Evolutionary conservation across 1,139 yeast genomes (phyloP), one percentile per base, ranked within the genome.

Genomic region (Geotrichum phurueaensis): DNA sequence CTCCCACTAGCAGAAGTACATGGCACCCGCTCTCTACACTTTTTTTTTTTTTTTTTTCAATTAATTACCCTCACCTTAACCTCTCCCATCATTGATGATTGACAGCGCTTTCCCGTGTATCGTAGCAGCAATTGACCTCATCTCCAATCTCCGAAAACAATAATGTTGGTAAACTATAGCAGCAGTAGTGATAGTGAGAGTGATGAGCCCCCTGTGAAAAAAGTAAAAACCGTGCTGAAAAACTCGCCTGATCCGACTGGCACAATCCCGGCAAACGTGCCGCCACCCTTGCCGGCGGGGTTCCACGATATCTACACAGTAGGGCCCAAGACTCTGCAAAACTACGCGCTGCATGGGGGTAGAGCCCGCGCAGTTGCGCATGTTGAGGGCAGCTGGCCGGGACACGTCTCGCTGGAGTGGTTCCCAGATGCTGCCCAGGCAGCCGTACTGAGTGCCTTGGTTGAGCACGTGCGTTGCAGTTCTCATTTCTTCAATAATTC

Each of bases 361-460:
- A 63, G 69, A 9, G 56, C 56, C 22, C 63, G 76, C 20, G 63
- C 66, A 1, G 25, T 65, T 18, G 67, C 67, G 1, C 76, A 73
- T 59, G 66, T 64, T 13, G 67, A 65, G 1, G 76, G 76, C 5
- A 56, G 60, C 25, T 73, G 75, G 75, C 76, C 76, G n/a, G 59
- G 70, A 15, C 75, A 72, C 58, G 68, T 72, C 12, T 73, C 70
- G 48, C 45, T 71, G 43, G 75, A 73, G 53, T 73, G 75, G 73
- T 39, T 62, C 7, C 72, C 73, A 1, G 57, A 48, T 12, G 39
- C 20, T 4, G 31, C 45, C 10, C 51, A 45, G 18, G 58, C 43
- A 27, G 39, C 45, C 9, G n/a, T 29, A 1, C 54, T 64, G 9
- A 31, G 33, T 15, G 48, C 47, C 12, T 9, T 47, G 18, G 27